phyloP scores from a whole-genome alignment of 768 basidiomycete species.

The Phaeotremella skinneri region DNA sequence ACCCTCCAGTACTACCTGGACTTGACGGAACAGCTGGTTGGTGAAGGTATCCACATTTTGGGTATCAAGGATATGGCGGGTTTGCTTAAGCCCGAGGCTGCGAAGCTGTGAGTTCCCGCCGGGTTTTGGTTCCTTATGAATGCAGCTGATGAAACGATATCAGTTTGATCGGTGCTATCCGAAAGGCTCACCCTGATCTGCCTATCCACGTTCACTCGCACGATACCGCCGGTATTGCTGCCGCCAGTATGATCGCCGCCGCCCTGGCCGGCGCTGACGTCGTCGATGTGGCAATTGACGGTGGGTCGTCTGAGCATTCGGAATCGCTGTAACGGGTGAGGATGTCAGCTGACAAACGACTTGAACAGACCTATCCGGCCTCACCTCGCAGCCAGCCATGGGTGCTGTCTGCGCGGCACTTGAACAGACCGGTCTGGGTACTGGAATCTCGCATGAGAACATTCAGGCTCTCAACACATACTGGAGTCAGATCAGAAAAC shows the following conservation, averaged over 20 bases:
- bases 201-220: conserved; percentile 99
- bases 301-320: conserved; percentile 58
- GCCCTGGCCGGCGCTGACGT: conserved; percentile 98
- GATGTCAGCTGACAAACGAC: conserved; percentile 17
- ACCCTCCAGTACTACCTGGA: conserved; percentile 96
- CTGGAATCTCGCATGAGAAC: conserved; percentile 94
- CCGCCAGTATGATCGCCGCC: conserved; percentile 93
- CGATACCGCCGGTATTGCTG: conserved; percentile 96
- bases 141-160: conserved; percentile 9
- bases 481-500: conserved; percentile 94
- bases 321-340: conserved; percentile 2
- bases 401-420: conserved; percentile 92
- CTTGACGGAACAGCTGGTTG: conserved; percentile 87
- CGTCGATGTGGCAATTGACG: conserved; percentile 97
- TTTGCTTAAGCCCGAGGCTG: conserved; percentile 89
- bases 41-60: conserved; percentile 92
- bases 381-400: conserved; percentile 99
- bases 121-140: neutral
- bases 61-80: conserved; percentile 99
- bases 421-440: conserved; percentile 89
- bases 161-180: conserved; percentile 88
- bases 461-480: conserved; percentile 96
- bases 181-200: conserved; percentile 92
- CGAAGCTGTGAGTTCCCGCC: conserved; percentile 66
- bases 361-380: conserved; percentile 84